Base-by-base conservation (phyloP, 306 rosid genomes). In the Vigna nakashimae region DNA sequence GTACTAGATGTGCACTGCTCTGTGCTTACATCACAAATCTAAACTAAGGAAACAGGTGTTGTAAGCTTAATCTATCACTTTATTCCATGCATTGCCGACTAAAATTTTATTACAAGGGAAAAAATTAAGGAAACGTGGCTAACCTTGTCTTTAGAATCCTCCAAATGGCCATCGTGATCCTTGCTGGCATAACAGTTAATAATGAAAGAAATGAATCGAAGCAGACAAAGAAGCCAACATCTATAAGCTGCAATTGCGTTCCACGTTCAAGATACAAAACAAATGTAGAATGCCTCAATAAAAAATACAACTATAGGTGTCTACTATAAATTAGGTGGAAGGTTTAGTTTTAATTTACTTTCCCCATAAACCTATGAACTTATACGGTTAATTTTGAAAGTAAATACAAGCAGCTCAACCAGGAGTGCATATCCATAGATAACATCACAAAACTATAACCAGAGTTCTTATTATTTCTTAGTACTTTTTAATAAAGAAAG, bases 141-240 rank as follows among this genome's bases (percentile, higher is more conserved):
- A 84, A 95, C 99, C 98, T 95, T 40, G 88, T 82, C 26, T 83
- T 82, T 32, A 92, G 59, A 81, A 92, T 82, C 91, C 91, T 91
- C 98, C 99, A 89, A 66, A 89, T 32, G 71, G 96, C 81, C 85
- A 88, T 88, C 84, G 84, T 16, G 53, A 91, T 79, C 86, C 99
- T 91, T 48, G 96, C 88, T 26, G 99, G 99, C 99, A 92, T 92
- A 87, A 95, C 75, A 73, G 99, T 95, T 87, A 95, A 81, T 75
- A 95, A 59, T n/a, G 99, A 92, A 75, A 95, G 89, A 91, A 95
- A 95, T 34, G 99, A 95, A 86, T 95, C 98, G 55, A 95, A 73
- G 90, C 99, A 95, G 87, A 95, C 97, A 55, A 95, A 95, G 91
- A 92, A 91, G 69, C 99, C 99, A 75, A 95, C 97, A 70, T 89